Evolutionary conservation across 495 filamentous ascomycete species (phyloP), one percentile per base, ranked within the genome.

Genomic region (Sphaerosporella brunnea): DNA sequence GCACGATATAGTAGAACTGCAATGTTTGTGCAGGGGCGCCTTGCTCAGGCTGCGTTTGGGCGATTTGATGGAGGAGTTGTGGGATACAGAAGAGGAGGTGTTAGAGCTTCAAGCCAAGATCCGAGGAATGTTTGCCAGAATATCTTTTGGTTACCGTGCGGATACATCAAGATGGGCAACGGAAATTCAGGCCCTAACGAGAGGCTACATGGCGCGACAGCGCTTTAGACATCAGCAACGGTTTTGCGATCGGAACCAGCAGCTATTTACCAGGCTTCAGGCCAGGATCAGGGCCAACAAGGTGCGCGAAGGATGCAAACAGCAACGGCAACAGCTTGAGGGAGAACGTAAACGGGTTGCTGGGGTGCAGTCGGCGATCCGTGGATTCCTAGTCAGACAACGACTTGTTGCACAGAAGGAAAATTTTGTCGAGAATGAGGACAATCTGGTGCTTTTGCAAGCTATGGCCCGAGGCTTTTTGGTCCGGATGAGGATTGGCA

Each of bases 21-120:
- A 99, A 59, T 72, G 81, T 18, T 84, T 93, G 57, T 74, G 84
- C n/a, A 73, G 81, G 50, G 92, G 88, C 13, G 83, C 85, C 7
- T 62, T 88, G 46, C 51, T 83, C 19, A 73, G 92, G 40, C 66
- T 94, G 62, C 71, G 72, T 47, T 74, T 95, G 10, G 88, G 86
- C 13, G 65, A 80, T 8, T 71, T 71, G 39, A 95, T 96, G 88
- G 81, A 90, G 54, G 62, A 73, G 23, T 68, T 96, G n/a, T 96
- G 92, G 90, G 79, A 92, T 54, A 72, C 73, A 9, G 92, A 99
- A 63, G 72, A 77, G 10, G 66, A 71, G 59, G 65, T 96, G 13
- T 62, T 86, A 25, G 77, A 90, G 32, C 66, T 99, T 23, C 92
- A 99, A 61, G 74, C 87, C 2, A 73, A 75, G 25, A 74, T 95